A percentile compares a stretch with the other conserved stretches of the same genome.
These are phyloP conservation scores for Plantago ovata DNA, from an alignment of 257 asterid species.

Conservation along the genomic window DNA sequence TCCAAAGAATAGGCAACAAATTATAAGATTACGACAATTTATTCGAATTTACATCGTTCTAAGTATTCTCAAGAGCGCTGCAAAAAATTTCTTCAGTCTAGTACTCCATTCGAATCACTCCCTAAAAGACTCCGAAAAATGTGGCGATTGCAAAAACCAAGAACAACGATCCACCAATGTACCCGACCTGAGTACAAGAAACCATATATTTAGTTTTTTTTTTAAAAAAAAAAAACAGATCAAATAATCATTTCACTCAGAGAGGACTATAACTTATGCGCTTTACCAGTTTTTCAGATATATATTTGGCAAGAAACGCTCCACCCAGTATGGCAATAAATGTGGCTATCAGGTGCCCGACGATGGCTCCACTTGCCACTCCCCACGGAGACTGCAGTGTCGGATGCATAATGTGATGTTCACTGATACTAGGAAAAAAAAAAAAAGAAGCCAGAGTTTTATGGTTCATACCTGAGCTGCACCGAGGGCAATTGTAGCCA, in stretches of 20 bases:
- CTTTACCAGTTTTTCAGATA: slow-evolving; percentile 91
- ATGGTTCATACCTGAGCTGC: slow-evolving; percentile 79
- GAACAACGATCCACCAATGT: slow-evolving; percentile 79
- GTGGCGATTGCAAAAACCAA: slow-evolving; percentile 79
- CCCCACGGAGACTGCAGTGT: slow-evolving; percentile 88
- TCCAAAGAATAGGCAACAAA: background rate
- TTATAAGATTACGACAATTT: background rate
- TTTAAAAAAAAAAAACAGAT: no score
- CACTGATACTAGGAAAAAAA: background rate
- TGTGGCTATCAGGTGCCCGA: slow-evolving; percentile 85
- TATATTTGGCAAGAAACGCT: slow-evolving; percentile 83
- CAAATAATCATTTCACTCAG: background rate
- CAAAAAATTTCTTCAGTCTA: no score
- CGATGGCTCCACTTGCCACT: slow-evolving; percentile 93
- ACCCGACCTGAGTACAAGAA: slow-evolving; percentile 64
- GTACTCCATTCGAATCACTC: background rate
- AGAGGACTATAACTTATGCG: background rate
- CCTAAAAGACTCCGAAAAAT: slow-evolving; percentile 78
- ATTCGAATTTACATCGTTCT: background rate
- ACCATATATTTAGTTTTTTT: slow-evolving; percentile 18
- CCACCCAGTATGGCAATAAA: slow-evolving; percentile 87
- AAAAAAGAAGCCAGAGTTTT: background rate
- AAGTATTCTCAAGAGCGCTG: background rate
- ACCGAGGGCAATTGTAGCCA: slow-evolving; percentile 95
- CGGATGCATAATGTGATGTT: background rate